Evolutionary conservation across 495 filamentous ascomycete genomes (phyloP).

Genomic region (Podospora pseudocomata): DNA sequence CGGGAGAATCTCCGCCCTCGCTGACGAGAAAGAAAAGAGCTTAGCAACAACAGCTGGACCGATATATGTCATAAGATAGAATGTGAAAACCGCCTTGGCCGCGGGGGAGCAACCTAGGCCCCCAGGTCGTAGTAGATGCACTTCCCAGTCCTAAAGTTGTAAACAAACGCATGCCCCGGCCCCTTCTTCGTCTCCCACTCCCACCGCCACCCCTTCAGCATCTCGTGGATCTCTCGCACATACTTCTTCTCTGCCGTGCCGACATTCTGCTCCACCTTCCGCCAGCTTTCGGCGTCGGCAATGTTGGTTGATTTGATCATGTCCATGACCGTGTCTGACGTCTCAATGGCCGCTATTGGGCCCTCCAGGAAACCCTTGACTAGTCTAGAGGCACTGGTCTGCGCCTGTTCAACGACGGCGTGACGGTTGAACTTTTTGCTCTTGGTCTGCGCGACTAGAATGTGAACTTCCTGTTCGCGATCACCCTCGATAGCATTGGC

Average conservation of each 20-base stretch:
- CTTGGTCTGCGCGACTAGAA: slow-evolving; percentile 73
- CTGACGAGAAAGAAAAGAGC: too few relatives aligned
- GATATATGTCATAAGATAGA: background rate
- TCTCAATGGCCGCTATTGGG: slow-evolving; percentile 85
- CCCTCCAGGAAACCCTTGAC: slow-evolving; percentile 64
- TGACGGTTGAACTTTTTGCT: slow-evolving; percentile 87
- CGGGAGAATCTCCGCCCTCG: too few relatives aligned
- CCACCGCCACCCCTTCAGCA: slow-evolving; percentile 59
- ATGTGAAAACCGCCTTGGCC: slow-evolving; percentile 21
- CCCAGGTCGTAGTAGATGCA: slow-evolving; percentile 74
- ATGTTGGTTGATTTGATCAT: slow-evolving; percentile 70
- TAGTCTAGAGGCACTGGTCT: slow-evolving; percentile 58
- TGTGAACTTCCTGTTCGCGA: slow-evolving; percentile 69
- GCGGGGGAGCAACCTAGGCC: slow-evolving; percentile 33
- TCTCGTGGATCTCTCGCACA: slow-evolving; percentile 77
- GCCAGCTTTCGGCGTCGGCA: slow-evolving; percentile 83
- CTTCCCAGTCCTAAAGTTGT: slow-evolving; percentile 72
- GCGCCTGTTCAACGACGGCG: slow-evolving; percentile 78
- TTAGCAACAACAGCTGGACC: background rate
- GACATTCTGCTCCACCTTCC: slow-evolving; percentile 71
- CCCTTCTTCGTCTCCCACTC: slow-evolving; percentile 54
- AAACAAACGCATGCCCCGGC: slow-evolving; percentile 67
- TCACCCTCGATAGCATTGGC: slow-evolving; percentile 34
- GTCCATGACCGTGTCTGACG: slow-evolving; percentile 79
- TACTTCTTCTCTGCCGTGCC: slow-evolving; percentile 79